These are phyloP conservation scores for Graphiopsis chlorocephala DNA, from an alignment of 2,329 filamentous ascomycete species.

Conservation along the genomic window DNA sequence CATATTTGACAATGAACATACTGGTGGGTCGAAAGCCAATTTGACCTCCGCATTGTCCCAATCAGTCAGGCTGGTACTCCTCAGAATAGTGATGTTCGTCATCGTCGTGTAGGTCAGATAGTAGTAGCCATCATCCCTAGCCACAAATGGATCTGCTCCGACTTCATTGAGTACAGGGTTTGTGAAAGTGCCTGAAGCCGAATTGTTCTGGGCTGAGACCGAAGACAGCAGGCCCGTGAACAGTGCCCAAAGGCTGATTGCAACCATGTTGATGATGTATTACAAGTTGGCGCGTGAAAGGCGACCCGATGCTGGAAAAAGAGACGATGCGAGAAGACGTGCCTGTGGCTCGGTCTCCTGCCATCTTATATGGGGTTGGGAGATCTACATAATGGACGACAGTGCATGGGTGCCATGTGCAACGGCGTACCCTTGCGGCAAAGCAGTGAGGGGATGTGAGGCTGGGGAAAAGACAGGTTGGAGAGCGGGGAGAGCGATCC, in stretches of 20 bases:
- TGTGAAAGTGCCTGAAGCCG: constrained; percentile 37
- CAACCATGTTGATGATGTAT: constrained; percentile 13
- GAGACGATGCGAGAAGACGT: background rate
- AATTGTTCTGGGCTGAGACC: constrained; percentile 21
- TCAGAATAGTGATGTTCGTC: constrained; percentile 43
- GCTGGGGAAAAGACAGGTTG: background rate
- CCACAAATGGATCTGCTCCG: constrained; percentile 49
- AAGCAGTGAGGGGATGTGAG: constrained; percentile 5
- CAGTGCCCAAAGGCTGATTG: constrained; percentile 9
- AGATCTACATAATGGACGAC: background rate
- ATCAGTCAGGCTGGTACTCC: constrained; percentile 42
- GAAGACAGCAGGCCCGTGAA: constrained; percentile 18
- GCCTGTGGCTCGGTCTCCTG: background rate
- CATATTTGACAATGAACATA: constrained; percentile 4
- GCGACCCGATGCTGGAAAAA: background rate
- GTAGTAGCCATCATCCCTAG: constrained; percentile 42
- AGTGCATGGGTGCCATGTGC: background rate
- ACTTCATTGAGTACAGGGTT: constrained; percentile 44
- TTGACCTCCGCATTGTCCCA: constrained; percentile 46
- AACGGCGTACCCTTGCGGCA: constrained; percentile 2
- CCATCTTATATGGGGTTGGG: background rate
- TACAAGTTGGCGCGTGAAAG: background rate
- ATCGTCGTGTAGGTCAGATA: constrained; percentile 47
- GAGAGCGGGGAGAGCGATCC: background rate
- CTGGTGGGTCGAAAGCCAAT: constrained; percentile 42